Evolutionary conservation across 768 basidiomycete species (phyloP), one percentile per base, ranked within the genome.

Genomic region (Cystobasidium ongulense): DNA sequence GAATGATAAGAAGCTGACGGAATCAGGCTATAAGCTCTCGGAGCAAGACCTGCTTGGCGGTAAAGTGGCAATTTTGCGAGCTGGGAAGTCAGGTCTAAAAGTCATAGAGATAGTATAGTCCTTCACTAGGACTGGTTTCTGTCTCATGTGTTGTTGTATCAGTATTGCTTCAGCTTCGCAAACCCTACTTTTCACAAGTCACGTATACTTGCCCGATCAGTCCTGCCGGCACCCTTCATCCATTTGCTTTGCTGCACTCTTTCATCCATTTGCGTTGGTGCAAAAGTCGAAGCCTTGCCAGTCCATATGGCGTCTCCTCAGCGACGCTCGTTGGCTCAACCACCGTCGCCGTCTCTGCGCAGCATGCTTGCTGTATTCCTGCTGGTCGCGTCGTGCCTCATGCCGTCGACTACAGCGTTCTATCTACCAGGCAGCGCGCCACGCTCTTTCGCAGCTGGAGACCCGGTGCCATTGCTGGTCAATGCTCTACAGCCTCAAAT

Each of bases 401-500:
- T 63, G 59, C 64, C 63, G 21, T 66, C 75, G 21, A 43, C 75
- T 2, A 66, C 75, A 11, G 90, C 90, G 2, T 98, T 97, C 84
- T 98, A 98, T 81, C 86, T 98, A 43, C 94, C 94, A 29, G 84
- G 84, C 7, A 86, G 94, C 33, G 91, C 94, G 7, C 95, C 95
- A 0, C 88, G 86, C 79, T 88, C 92, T 81, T 98, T 92, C 81
- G 80, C 80, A 18, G 77, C 80, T 63, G 89, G 89, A 59, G 92
- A 97, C 75, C 82, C 82, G 63, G 91, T 97, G 52, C 85, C 88
- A 59, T 83, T 93, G 5, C 46, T 43, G 10, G 43, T 50, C 23
- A 65, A 75, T 35, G 46, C 59, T 10, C 35, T 63, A 7, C 1
- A 36, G 38, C 46, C 52, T 33, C 54, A 29, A 31, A 35, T 43